Evolutionary conservation across 306 rosid species (phyloP), one percentile per base, ranked within the genome.

Genomic region (Quillaja saponaria): DNA sequence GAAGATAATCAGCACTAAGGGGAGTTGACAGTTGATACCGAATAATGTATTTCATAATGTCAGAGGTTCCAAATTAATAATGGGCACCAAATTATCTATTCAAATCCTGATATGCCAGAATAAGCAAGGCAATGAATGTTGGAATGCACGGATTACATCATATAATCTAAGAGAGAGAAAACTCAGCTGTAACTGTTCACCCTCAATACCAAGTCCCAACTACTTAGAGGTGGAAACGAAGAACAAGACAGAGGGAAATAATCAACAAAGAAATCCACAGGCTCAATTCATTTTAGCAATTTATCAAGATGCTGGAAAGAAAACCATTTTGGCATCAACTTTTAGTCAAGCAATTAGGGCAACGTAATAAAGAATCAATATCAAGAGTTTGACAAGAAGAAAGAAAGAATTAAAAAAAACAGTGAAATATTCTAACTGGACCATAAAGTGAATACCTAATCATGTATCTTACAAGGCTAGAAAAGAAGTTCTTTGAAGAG

Each of bases 381-480:
- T 34, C 66, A 38, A 8, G 58, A 78, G 72, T 58, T 67, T 21
- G 58, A 53, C 18, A 31, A 0, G 34, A 18, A 21, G 38, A 52
- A 7, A 2, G 14, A 31, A n/a, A n/a, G n/a, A n/a, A 12, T 14
- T 25, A 1, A 25, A 25, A 25, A 47, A 15, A 15, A 39, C 2
- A 39, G 40, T 37, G 40, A 10, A 6, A 37, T 37, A 37, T 37
- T 37, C 7, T 12, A 39, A 39, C 10, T 1, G 13, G 13, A 12
- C 2, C 44, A 2, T 39, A 8, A 7, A 39, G 44, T 39, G n/a
- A 6, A 54, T 81, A 91, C 97, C 96, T 88, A 63, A 83, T 84
- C 91, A 91, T 86, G 81, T 91, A 88, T 45, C 77, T 81, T 53
- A 81, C 66, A 28, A 91, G 88, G 72, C 59, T 71, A 38, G 77